Evolutionary conservation across 495 filamentous ascomycete species (phyloP).

Genomic region (Tuber indicum): DNA sequence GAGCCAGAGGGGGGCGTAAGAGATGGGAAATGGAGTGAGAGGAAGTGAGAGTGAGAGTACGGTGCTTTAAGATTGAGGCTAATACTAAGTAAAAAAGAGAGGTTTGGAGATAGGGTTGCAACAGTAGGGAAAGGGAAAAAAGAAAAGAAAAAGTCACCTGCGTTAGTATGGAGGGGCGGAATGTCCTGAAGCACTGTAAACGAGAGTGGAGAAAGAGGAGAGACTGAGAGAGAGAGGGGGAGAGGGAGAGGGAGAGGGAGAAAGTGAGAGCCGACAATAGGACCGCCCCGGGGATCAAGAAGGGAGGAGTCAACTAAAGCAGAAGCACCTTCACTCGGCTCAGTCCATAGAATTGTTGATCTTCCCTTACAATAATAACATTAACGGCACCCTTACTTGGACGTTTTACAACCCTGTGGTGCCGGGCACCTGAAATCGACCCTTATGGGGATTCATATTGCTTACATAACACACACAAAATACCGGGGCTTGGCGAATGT

Average conservation of each 20-base stretch:
- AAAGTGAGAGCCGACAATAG: not conserved
- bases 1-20: not conserved
- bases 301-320: not conserved
- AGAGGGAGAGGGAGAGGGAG: too few species aligned
- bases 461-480: too few species aligned
- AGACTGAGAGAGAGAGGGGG: too few species aligned
- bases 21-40: not conserved
- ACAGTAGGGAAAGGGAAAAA: not conserved
- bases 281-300: not conserved
- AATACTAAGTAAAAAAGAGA: conserved; percentile 19
- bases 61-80: conserved; percentile 11
- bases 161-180: not conserved
- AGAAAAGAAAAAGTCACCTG: not conserved
- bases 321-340: not conserved
- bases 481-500: too few species aligned
- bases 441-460: too few species aligned
- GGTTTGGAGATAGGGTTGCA: conserved; percentile 7
- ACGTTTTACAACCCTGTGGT: not conserved
- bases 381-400: not conserved
- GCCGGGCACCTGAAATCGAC: too few species aligned
- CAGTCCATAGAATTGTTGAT: not conserved
- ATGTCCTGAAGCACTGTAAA: not conserved
- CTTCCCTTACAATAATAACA: not conserved
- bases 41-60: conserved; percentile 7
- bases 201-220: conserved; percentile 6